phyloP scores from a whole-genome alignment of 345 rosid species.

The Linum trigynum region DNA sequence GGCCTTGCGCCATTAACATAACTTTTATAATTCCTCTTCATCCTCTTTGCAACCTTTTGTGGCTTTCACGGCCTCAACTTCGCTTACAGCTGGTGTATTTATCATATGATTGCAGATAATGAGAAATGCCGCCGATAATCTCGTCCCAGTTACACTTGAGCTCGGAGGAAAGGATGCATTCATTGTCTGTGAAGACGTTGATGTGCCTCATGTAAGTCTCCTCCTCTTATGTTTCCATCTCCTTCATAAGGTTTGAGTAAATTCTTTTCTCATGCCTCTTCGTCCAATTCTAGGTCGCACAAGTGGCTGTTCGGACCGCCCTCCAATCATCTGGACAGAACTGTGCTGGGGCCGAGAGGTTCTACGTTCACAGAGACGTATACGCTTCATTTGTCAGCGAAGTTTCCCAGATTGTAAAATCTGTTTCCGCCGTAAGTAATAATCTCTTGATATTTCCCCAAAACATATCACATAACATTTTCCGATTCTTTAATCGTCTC shows the following conservation, averaged over 20 bases:
- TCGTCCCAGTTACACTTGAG: constrained; percentile 88
- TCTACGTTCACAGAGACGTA: constrained; percentile 77
- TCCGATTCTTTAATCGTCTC: neutral
- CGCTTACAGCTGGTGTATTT: constrained; percentile 11
- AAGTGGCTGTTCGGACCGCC: constrained; percentile 80
- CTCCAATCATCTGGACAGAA: constrained; percentile 99
- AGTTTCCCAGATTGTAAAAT: constrained; percentile 72
- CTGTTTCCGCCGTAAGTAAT: constrained; percentile 80
- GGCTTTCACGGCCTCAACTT: neutral
- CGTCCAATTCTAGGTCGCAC: constrained; percentile 63
- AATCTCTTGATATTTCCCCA: neutral
- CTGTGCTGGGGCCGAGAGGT: constrained; percentile 99
- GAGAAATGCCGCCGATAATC: constrained; percentile 73
- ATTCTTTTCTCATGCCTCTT: neutral
- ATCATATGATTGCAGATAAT: constrained; percentile 58
- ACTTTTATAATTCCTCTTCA: neutral
- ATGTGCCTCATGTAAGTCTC: constrained; percentile 60
- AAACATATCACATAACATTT: neutral
- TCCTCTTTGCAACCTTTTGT: too few relatives aligned
- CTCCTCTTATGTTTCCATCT: constrained; percentile 2
- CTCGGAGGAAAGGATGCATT: constrained; percentile 98
- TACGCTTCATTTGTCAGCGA: constrained; percentile 68
- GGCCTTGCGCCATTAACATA: neutral
- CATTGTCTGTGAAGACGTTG: constrained; percentile 82
- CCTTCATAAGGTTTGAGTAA: neutral